Percentiles rank a stretch among this genome's conserved stretches.
Evolutionary conservation across 1,284 basidiomycete genomes (phyloP).

Genomic region (Ganoderma sinense): DNA sequence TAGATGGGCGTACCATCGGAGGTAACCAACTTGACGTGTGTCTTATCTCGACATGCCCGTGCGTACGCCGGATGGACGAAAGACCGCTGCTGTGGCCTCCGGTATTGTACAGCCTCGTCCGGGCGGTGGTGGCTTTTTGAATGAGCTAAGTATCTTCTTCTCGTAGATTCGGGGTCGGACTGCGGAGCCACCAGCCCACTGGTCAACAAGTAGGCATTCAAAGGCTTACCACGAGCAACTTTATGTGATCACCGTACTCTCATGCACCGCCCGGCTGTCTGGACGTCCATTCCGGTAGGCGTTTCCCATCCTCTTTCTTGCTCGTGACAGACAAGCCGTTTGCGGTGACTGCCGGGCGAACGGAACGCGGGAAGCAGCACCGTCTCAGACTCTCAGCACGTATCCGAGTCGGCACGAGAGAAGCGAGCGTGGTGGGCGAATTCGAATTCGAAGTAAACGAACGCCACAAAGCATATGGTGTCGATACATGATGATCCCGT

Average conservation of each 20-base stretch:
- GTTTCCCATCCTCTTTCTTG: not conserved
- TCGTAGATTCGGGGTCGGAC: not conserved
- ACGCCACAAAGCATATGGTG: not conserved
- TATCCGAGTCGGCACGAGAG: not conserved
- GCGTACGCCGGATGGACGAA: not conserved
- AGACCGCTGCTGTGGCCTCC: not conserved
- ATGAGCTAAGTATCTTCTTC: not conserved
- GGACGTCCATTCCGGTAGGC: not conserved
- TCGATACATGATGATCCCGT: not conserved
- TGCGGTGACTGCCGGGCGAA: slow-evolving; percentile 6
- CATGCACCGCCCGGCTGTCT: not conserved
- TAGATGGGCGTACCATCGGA: not conserved
- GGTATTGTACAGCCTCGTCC: not conserved
- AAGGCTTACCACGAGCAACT: not conserved
- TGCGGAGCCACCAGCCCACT: not conserved
- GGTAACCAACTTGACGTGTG: not conserved
- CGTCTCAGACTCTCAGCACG: too few species aligned
- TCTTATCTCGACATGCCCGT: not conserved
- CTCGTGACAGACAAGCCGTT: not conserved
- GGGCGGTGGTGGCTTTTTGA: not conserved
- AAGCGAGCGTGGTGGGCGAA: not conserved
- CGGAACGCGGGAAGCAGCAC: slow-evolving; percentile 7
- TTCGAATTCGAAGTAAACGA: not conserved
- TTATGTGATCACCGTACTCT: not conserved
- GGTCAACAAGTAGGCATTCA: not conserved